Percentiles rank a stretch among this genome's conserved stretches.
phyloP scores from a whole-genome alignment of 805 yeast species.

The Candida silvatica region DNA sequence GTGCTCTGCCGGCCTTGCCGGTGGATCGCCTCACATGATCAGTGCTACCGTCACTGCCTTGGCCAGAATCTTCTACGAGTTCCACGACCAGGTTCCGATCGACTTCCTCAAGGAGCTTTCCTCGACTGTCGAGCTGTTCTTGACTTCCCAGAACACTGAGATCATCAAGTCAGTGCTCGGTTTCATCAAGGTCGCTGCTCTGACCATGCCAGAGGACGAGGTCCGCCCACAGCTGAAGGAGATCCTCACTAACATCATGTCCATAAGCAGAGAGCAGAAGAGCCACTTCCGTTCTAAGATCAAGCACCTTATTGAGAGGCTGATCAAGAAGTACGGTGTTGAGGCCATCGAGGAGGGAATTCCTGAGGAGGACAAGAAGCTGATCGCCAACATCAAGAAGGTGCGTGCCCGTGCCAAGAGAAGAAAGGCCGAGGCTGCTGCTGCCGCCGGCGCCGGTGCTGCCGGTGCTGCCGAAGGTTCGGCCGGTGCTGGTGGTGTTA shows the following conservation, averaged over 20 bases:
- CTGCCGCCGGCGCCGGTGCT: conserved; percentile 8
- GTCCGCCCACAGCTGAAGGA: conserved; percentile 59
- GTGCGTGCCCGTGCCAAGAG: conserved; percentile 77
- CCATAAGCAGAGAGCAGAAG: conserved; percentile 94
- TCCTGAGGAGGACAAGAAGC: conserved; percentile 84
- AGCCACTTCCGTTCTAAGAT: conserved; percentile 92
- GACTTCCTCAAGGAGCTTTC: conserved; percentile 66
- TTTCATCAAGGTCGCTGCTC: conserved; percentile 81
- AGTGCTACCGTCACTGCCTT: conserved; percentile 93
- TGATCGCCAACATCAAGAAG: conserved; percentile 80
- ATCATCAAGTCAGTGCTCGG: conserved; percentile 93
- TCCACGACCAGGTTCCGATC: conserved; percentile 52
- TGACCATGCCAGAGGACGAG: conserved; percentile 72
- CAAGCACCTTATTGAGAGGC: conserved; percentile 85
- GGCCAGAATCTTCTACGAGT: conserved; percentile 81
- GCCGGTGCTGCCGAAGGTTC: conserved; percentile 11
- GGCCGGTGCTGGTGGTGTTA: conserved; percentile 9
- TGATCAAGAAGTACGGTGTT: conserved; percentile 84
- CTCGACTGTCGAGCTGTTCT: conserved; percentile 80
- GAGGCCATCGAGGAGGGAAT: conserved; percentile 74
- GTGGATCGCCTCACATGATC: conserved; percentile 90
- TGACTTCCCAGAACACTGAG: conserved; percentile 86
- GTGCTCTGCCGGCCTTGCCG: conserved; percentile 94
- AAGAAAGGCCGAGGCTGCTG: conserved; percentile 38
- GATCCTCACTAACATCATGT: conserved; percentile 64